phyloP scores from a whole-genome alignment of 805 yeast species.

The Wickerhamiella lipophila region DNA sequence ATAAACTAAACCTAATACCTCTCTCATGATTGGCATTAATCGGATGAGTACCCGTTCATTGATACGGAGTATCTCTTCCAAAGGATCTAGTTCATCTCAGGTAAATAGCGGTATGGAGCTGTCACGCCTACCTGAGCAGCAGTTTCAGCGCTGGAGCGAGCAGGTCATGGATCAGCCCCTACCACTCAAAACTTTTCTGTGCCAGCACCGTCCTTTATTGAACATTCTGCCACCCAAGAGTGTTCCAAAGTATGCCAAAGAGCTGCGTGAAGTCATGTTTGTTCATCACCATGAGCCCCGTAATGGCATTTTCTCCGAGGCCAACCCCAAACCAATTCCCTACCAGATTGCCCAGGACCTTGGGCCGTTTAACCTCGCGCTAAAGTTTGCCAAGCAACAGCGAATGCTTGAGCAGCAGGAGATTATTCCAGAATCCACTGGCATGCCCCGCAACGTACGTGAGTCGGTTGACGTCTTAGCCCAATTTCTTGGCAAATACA shows the following conservation, averaged over 20 bases:
- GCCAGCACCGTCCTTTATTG: constrained; percentile 36
- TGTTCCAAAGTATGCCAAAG: constrained; percentile 2
- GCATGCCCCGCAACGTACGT: constrained; percentile 11
- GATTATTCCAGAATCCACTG: not conserved
- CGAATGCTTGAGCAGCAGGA: not conserved
- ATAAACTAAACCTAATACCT: not conserved
- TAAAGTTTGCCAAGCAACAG: not conserved
- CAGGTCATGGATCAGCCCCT: constrained; percentile 19
- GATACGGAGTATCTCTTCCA: constrained; percentile 4
- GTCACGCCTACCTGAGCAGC: constrained; percentile 16
- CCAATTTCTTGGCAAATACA: constrained; percentile 7
- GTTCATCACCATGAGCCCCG: constrained; percentile 17
- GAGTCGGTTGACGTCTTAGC: constrained; percentile 13
- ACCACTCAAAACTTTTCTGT: constrained; percentile 33
- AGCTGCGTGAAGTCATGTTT: constrained; percentile 22
- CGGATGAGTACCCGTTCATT: not conserved
- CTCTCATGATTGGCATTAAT: constrained; percentile 2
- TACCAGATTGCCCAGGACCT: constrained; percentile 28
- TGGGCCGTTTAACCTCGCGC: constrained; percentile 26
- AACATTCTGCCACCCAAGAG: constrained; percentile 25
- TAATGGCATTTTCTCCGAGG: constrained; percentile 6
- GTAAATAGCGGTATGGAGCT: constrained; percentile 8
- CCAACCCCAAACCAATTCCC: constrained; percentile 28
- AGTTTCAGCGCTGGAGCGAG: constrained; percentile 21
- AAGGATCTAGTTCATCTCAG: not conserved